Base-by-base conservation (phyloP, 202 grass and related monocot genomes). In the Panicum virgatum region DNA sequence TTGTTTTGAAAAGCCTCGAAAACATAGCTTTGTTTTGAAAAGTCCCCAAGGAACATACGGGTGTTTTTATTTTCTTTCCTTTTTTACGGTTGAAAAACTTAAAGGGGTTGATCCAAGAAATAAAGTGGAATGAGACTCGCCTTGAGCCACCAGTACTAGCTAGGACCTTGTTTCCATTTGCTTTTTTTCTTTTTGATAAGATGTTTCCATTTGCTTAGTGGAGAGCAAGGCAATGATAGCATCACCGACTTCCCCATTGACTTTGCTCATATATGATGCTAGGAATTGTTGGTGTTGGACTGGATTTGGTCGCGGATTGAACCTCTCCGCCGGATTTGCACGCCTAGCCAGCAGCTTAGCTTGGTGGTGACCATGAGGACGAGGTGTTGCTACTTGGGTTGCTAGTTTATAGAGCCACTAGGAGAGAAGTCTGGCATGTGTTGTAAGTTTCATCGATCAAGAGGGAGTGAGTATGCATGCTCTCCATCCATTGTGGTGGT, bases 221-320 rank as follows among this genome's bases (percentile, higher is more conserved):
- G 72, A 25, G 72, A 58, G 2, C 37, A 44, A 60, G 11, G 40
- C 42, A 25, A 69, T 8, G 38, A 62, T 76, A 45, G 23, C 73
- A 52, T 72, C 69, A 45, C 15, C 54, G 45, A 67, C 25, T 20
- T n/a, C n/a, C 37, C 53, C 73, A 20, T 60, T 75, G 73, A 29
- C 73, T n/a, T 61, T 60, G 37, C 51, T 39, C 37, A 69, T 38
- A 12, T 43, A 38, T n/a, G n/a, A 7, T 20, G 48, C 71, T 15
- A 23, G 32, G 29, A 56, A 25, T 75, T 57, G 30, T 14, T 75
- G 36, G 19, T 40, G 34, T 75, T 26, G 36, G 72, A 40, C 10
- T 75, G 12, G 72, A 27, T 40, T 66, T 20, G 36, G 19, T 22
- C 13, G 19, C n/a, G 36, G 15, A 19, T 7, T 40, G 38, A 12